Evolutionary conservation across 2,329 filamentous ascomycete genomes (phyloP), one percentile per base, ranked within the genome.

Genomic region (Colletotrichum sp.): DNA sequence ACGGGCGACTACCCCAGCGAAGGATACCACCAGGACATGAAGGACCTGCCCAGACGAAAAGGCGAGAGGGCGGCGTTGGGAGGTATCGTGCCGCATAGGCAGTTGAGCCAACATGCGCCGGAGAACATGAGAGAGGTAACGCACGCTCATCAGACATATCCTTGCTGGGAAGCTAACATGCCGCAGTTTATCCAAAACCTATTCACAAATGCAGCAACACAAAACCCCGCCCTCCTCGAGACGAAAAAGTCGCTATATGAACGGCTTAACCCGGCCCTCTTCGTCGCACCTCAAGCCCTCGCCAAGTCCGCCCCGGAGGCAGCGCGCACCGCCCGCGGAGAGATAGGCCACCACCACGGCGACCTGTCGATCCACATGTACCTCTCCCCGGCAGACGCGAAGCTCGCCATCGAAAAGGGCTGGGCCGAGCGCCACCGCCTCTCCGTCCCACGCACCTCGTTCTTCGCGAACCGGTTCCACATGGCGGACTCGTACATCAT

Each of bases 351-450:
- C 74, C 80, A 84, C 26, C 86, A 87, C 72, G 71, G 71, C 13
- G 86, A 87, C 73, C 83, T 83, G 10, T 86, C 84, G 77, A 77
- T 83, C 30, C 86, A 88, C 77, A 66, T 85, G 21, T 80, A 81
- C 6, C 78, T 87, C 34, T 83, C 83, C 70, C 80, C 85, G 7
- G 79, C 77, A 2, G 86, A 88, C 68, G 85, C 84, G 3, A 81
- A 81, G 62, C 77, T 79, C 56, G 81, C 81, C 4, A 82, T 86
- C 61, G 78, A 71, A 6, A 80, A 78, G 56, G 84, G 85, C 1
- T 88, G 86, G 86, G 85, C 81, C 21, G 83, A 86, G 79, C 78
- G 86, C 6, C 86, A 87, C 65, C 77, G 75, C 65, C 78, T 87
- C 3, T 55, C 76, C 2, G 6, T 84, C 56, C 84, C 85, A 1